Evolutionary conservation across 2,329 filamentous ascomycete species (phyloP).

Genomic region (Colletotrichum lupini): DNA sequence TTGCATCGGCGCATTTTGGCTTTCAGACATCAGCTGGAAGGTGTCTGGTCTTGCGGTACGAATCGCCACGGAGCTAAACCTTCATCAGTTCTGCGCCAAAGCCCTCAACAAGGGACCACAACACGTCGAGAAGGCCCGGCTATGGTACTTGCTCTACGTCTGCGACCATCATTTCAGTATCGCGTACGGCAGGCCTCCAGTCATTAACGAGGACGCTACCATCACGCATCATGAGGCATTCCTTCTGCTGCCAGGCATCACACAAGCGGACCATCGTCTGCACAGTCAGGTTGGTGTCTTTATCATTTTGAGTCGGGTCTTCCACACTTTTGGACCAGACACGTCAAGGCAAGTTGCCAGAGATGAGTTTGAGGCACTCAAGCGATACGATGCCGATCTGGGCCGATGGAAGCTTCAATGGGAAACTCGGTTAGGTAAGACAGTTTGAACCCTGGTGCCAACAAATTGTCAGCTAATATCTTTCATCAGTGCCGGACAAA

Average conservation of each 20-base stretch:
- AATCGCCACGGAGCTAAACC: constrained; percentile 67
- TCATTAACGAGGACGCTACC: constrained; percentile 67
- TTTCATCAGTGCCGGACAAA: constrained; percentile 52
- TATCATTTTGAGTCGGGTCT: constrained; percentile 68
- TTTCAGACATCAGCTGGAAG: constrained; percentile 67
- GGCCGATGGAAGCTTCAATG: constrained; percentile 50
- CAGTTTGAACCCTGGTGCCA: constrained; percentile 28
- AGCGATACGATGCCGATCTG: constrained; percentile 45
- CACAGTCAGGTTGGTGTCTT: constrained; percentile 70
- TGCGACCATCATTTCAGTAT: constrained; percentile 76
- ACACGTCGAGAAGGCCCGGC: constrained; percentile 64
- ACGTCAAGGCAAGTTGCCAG: constrained; percentile 49
- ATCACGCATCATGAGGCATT: constrained; percentile 69
- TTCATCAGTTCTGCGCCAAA: constrained; percentile 64
- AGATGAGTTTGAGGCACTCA: constrained; percentile 46
- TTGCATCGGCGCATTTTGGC: constrained; percentile 73
- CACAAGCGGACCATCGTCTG: constrained; percentile 64
- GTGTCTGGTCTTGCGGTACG: constrained; percentile 68
- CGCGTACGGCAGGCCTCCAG: constrained; percentile 67
- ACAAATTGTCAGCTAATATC: background rate
- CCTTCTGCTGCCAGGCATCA: constrained; percentile 59
- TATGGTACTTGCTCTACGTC: constrained; percentile 74
- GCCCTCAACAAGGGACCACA: constrained; percentile 56
- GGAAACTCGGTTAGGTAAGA: constrained; percentile 46
- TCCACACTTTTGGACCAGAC: constrained; percentile 68